Evolutionary conservation across 768 basidiomycete species (phyloP).

Genomic region (Termitomyces sp.): DNA sequence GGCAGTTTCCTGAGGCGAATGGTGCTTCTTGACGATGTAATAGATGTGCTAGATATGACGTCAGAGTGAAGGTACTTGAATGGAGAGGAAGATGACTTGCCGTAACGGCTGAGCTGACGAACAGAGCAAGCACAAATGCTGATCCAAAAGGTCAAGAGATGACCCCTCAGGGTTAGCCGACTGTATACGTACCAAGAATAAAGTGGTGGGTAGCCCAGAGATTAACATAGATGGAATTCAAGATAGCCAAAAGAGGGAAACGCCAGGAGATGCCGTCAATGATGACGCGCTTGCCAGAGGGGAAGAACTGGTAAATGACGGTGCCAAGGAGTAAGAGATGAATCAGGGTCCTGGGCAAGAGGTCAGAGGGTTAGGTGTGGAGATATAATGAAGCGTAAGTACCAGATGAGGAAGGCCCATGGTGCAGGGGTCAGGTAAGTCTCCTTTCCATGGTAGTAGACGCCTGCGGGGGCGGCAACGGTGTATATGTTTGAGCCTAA

Average conservation of each 20-base stretch:
- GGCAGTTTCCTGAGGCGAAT: conserved; percentile 54
- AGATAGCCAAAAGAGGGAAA: conserved; percentile 80
- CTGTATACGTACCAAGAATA: conserved; percentile 42
- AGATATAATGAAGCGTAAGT: conserved; percentile 13
- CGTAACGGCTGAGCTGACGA: conserved; percentile 73
- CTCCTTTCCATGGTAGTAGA: conserved; percentile 72
- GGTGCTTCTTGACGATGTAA: conserved; percentile 88
- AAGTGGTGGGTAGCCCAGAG: conserved; percentile 81
- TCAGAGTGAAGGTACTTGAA: conserved; percentile 25
- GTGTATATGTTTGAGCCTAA: conserved; percentile 91
- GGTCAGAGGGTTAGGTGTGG: conserved; percentile 14
- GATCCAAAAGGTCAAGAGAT: conserved; percentile 17
- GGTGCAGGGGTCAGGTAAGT: conserved; percentile 95
- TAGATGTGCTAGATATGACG: conserved; percentile 74
- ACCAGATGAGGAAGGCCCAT: conserved; percentile 93
- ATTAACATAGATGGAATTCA: conserved; percentile 89
- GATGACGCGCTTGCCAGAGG: conserved; percentile 69
- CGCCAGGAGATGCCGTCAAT: conserved; percentile 90
- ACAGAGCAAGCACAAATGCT: conserved; percentile 86
- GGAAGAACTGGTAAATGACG: conserved; percentile 87
- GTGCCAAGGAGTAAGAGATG: conserved; percentile 90
- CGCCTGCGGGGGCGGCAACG: conserved; percentile 68
- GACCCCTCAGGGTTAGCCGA: not conserved
- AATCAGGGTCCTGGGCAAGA: conserved; percentile 66
- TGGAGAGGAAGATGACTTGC: conserved; percentile 22